A percentile compares a stretch with the other conserved stretches of the same genome.
Conservation (phyloP, 108 stramenopile genomes). For the Cyclostephanos tholiformis region DNA sequence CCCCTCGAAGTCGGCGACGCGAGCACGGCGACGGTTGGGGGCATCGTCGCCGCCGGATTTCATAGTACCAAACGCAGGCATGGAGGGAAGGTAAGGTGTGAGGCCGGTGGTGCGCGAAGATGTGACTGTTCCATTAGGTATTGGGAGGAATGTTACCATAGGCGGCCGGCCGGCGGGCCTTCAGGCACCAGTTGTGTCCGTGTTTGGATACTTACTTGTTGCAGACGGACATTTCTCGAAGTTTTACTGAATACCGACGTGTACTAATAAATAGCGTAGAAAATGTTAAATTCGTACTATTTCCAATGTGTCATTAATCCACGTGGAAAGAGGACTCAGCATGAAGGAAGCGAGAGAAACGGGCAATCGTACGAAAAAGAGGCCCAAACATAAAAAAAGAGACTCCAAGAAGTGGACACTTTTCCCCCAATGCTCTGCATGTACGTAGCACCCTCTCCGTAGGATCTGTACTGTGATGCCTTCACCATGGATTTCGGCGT, state of each 20-base stretch:
- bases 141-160: too few species aligned
- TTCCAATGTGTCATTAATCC: background rate
- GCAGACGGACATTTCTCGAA: background rate
- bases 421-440: background rate
- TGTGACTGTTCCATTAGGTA: too few species aligned
- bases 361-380: too few species aligned
- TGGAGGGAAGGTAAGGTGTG: background rate
- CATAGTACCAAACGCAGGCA: background rate
- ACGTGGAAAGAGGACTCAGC: too few species aligned
- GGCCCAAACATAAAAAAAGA: too few species aligned
- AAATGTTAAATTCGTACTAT: background rate
- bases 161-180: too few species aligned
- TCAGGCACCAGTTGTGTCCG: background rate
- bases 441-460: slow-evolving; percentile 1
- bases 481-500: background rate
- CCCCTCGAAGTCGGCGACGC: background rate
- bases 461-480: background rate
- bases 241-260: slow-evolving; percentile 2
- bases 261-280: background rate
- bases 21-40: background rate
- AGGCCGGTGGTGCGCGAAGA: too few species aligned
- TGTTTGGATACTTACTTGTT: background rate
- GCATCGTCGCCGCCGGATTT: background rate
- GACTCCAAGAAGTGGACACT: background rate
- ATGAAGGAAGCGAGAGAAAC: too few species aligned